phyloP scores from a whole-genome alignment of 1,139 yeast genomes.

The Kodamaea arcana region DNA sequence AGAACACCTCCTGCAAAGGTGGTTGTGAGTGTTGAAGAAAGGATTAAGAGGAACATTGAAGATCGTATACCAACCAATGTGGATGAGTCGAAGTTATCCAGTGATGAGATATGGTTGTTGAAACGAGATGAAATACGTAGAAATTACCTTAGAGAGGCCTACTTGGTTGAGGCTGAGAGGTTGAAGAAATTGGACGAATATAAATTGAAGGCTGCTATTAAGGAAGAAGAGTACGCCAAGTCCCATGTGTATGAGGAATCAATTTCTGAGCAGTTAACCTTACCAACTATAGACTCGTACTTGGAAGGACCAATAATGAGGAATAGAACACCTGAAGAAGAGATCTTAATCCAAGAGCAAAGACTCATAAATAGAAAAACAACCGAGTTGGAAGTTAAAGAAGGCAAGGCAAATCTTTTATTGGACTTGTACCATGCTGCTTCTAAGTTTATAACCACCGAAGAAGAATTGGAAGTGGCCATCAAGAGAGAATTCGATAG shows the following conservation, averaged over 20 bases:
- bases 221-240: slow-evolving; percentile 23
- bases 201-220: slow-evolving; percentile 22
- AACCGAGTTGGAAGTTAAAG: slow-evolving; percentile 29
- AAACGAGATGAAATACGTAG: slow-evolving; percentile 70
- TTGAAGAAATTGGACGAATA: slow-evolving; percentile 26
- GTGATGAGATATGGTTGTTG: slow-evolving; percentile 50
- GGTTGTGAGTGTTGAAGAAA: slow-evolving; percentile 54
- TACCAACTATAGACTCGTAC: slow-evolving; percentile 75
- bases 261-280: slow-evolving; percentile 56
- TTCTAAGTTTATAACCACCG: slow-evolving; percentile 60
- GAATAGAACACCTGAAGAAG: slow-evolving; percentile 68
- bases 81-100: slow-evolving; percentile 34
- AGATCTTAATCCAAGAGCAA: slow-evolving; percentile 30
- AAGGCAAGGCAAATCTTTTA: slow-evolving; percentile 50
- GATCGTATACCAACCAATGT: slow-evolving; percentile 27
- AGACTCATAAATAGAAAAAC: slow-evolving; percentile 34
- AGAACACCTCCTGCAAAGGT: slow-evolving; percentile 46
- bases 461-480: slow-evolving; percentile 54
- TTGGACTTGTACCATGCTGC: slow-evolving; percentile 73
- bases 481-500: slow-evolving; percentile 55
- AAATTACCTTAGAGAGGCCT: slow-evolving; percentile 63
- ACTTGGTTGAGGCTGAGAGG: slow-evolving; percentile 47
- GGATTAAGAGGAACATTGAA: slow-evolving; percentile 52
- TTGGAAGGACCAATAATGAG: slow-evolving; percentile 68
- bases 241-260: slow-evolving; percentile 22